Conservation (phyloP, 139 green algal species). For the Haematococcus lacustris region DNA sequence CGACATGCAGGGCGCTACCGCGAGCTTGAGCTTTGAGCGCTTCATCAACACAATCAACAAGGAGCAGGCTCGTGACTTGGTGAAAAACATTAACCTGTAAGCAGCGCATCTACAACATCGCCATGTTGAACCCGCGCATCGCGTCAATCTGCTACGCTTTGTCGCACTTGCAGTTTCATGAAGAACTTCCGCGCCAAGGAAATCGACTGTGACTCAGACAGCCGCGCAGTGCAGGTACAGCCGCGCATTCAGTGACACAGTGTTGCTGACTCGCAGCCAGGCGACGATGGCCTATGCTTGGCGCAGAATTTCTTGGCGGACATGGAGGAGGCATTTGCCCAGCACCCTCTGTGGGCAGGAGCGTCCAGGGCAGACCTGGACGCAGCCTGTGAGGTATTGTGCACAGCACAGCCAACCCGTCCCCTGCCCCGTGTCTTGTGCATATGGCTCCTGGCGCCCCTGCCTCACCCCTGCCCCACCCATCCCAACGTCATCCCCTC, state of each 20-base stretch:
- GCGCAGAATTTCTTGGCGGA: conserved; percentile 71
- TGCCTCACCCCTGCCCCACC: no score
- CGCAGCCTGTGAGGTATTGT: conserved; percentile 71
- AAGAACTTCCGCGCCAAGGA: conserved; percentile 30
- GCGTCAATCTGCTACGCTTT: no score
- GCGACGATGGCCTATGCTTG: not conserved
- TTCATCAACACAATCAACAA: conserved; percentile 54
- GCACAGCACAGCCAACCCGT: no score
- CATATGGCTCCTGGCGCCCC: no score
- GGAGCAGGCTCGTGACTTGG: conserved; percentile 64
- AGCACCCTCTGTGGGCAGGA: conserved; percentile 77
- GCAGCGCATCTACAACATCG: no score
- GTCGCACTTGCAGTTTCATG: conserved; percentile 52
- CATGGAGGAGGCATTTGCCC: conserved; percentile 67
- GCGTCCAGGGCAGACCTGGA: conserved; percentile 53
- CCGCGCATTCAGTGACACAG: not conserved
- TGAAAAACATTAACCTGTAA: conserved; percentile 79
- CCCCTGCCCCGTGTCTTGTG: no score
- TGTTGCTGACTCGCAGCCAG: not conserved
- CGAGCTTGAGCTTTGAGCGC: conserved; percentile 28
- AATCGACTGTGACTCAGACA: conserved; percentile 27
- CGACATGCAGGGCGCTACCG: no score
- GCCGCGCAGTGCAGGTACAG: conserved; percentile 27
- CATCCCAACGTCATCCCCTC: no score
- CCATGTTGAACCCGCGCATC: no score